phyloP scores from a whole-genome alignment of 1,284 basidiomycete genomes.

The Quambalaria eucalypti region DNA sequence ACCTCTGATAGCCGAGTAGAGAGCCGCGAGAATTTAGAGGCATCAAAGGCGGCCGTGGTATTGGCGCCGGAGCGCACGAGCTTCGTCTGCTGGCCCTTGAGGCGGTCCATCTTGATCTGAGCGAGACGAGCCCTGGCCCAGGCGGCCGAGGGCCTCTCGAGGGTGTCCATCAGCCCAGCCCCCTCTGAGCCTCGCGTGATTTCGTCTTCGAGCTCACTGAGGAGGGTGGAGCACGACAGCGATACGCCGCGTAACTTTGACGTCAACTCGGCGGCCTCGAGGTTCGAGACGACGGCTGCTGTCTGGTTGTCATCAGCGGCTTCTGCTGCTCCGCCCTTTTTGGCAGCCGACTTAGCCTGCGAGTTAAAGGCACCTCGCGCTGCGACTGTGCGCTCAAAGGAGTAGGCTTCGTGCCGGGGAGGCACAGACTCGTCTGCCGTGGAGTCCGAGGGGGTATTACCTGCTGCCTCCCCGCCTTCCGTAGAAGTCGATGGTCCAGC shows the following conservation, averaged over 20 bases:
- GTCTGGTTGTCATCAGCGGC: constrained; percentile 8
- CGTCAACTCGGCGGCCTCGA: not conserved
- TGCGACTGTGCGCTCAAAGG: constrained; percentile 15
- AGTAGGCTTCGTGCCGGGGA: constrained; percentile 22
- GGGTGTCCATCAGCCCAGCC: constrained; percentile 16
- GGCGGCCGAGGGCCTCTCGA: constrained; percentile 32
- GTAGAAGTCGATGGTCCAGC: no score
- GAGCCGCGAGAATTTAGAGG: not conserved
- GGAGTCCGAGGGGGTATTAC: constrained; percentile 14
- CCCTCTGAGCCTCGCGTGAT: not conserved
- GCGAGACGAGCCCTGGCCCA: constrained; percentile 27
- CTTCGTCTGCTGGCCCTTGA: constrained; percentile 26
- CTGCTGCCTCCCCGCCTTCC: constrained; percentile 9
- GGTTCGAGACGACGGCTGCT: constrained; percentile 8
- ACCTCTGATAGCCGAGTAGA: constrained; percentile 9
- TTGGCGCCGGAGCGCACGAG: not conserved
- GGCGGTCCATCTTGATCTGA: constrained; percentile 36
- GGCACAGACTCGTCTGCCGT: constrained; percentile 30
- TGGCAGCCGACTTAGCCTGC: not conserved
- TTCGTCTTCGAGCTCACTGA: not conserved
- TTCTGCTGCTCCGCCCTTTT: not conserved
- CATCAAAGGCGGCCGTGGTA: not conserved
- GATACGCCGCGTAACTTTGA: not conserved
- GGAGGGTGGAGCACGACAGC: not conserved
- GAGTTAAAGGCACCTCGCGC: not conserved